A percentile compares a stretch with the other conserved stretches of the same genome.
Conservation (phyloP, 371 early-diverging fungal genomes). For the Lichtheimia ramosa region DNA sequence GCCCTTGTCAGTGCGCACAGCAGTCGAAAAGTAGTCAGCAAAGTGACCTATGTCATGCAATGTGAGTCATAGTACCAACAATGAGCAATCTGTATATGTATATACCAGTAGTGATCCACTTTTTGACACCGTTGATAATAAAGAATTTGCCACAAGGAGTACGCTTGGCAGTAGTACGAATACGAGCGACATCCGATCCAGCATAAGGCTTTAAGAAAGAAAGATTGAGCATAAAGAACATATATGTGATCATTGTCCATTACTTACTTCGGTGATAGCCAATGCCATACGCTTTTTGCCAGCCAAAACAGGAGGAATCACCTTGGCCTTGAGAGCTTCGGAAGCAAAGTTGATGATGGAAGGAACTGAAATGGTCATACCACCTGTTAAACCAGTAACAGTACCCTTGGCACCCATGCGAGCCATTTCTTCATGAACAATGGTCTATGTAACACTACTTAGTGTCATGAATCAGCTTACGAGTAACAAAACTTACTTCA, state of each 20-base stretch:
- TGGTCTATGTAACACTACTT: not conserved
- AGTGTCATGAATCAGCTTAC: not conserved
- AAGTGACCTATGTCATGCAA: constrained; percentile 10
- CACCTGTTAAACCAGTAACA: constrained; percentile 50
- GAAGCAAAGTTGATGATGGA: constrained; percentile 58
- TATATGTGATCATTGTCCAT: too few species aligned
- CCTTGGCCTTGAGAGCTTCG: constrained; percentile 38
- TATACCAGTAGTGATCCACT: constrained; percentile 77
- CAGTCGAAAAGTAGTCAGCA: constrained; percentile 68
- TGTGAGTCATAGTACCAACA: not conserved
- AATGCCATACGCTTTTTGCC: constrained; percentile 82
- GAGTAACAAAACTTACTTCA: constrained; percentile 26
- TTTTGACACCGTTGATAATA: constrained; percentile 80
- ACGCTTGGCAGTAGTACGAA: constrained; percentile 67
- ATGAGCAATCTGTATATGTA: too few species aligned
- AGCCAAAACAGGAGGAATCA: constrained; percentile 65
- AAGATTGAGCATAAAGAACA: too few species aligned
- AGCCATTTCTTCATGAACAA: constrained; percentile 27
- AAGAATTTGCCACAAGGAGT: constrained; percentile 69
- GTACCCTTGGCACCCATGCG: constrained; percentile 52
- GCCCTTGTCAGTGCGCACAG: constrained; percentile 63
- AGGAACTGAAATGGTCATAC: constrained; percentile 58
- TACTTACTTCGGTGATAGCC: constrained; percentile 63
- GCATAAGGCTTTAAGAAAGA: too few species aligned
- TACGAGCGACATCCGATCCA: constrained; percentile 81